Base-by-base conservation (phyloP, 73 alveolate species). In the Tetrahymena borealis region DNA sequence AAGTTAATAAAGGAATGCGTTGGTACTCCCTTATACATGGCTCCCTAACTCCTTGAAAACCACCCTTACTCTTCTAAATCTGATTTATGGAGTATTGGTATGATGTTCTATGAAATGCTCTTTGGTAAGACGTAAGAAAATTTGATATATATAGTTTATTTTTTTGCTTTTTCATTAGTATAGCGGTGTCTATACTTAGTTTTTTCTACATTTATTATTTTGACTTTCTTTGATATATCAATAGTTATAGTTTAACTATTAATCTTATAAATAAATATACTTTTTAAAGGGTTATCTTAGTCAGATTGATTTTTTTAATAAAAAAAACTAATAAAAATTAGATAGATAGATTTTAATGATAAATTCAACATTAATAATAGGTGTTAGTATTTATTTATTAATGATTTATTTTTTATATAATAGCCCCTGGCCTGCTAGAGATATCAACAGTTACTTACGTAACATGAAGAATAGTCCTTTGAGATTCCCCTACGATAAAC, bases 21-120 rank as follows among this genome's bases (percentile, higher is more conserved):
- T 35, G 96, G 96, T 36, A 93, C 96, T 9, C 96, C 96, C 11
- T 40, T 90, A 10, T 93, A 93, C 35, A 91, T 78, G 43, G 96
- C 96, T 18, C 96, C 96, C n/a, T 41, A 93, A 90, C 40, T 93
- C n/a, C 90, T 93, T 16, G 94, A 39, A 24, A 91, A 40, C 78
- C 33, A 18, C 7, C 92, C 91, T 16, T 93, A 93, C 28, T 41
- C 96, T 33, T 78, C 94, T 39, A 90, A 90, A 90, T 90, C 93
- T 40, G 96, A 93, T 78, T 15, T 90, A 42, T 93, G 60, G 93
- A 78, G 93, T 38, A 91, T 93, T 20, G 96, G 96, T 15, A 91
- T 93, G 39, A 93, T 93, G 91, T 42, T 91, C 41, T 93, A 91
- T 93, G 96, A 93, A 40, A 38, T 93, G 43, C 85, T 93, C 24